A percentile compares a stretch with the other conserved stretches of the same genome.
Evolutionary conservation across 2,329 filamentous ascomycete species (phyloP).

Genomic region (Xylaria sp.): DNA sequence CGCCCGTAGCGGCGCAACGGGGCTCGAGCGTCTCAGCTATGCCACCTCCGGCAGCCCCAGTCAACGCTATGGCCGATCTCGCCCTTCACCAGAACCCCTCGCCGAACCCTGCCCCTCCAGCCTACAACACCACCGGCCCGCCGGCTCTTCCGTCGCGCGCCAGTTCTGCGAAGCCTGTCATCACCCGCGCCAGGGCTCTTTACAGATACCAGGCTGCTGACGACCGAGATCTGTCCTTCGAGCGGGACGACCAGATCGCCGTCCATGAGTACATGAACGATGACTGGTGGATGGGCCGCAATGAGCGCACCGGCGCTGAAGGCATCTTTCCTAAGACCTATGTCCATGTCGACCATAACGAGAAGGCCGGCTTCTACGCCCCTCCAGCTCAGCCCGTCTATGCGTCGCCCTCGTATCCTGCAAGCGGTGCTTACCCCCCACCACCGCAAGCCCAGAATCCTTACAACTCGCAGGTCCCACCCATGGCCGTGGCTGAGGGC

Average conservation of each 20-base stretch:
- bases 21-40: conserved; percentile 26
- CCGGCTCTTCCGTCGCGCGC: conserved; percentile 30
- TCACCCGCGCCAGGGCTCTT: conserved; percentile 72
- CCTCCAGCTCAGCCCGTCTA: conserved; percentile 27
- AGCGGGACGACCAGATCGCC: conserved; percentile 72
- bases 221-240: conserved; percentile 73
- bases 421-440: conserved; percentile 37
- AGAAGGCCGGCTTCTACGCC: conserved; percentile 36
- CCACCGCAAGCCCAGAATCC: conserved; percentile 49
- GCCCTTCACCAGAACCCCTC: conserved; percentile 32
- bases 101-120: conserved; percentile 42
- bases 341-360: conserved; percentile 63
- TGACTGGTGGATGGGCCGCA: conserved; percentile 94
- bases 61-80: conserved; percentile 40
- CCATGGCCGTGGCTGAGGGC: conserved; percentile 64
- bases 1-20: conserved; percentile 24
- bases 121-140: conserved; percentile 46
- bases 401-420: conserved; percentile 25
- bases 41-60: conserved; percentile 28
- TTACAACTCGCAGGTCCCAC: conserved; percentile 66
- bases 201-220: conserved; percentile 79
- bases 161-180: conserved; percentile 48
- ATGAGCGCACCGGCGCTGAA: conserved; percentile 73
- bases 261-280: conserved; percentile 92
- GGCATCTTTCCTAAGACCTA: conserved; percentile 96